These are phyloP conservation scores for Ascochyta clinopodiicola DNA, from an alignment of 2,329 filamentous ascomycete genomes.

Conservation along the genomic window DNA sequence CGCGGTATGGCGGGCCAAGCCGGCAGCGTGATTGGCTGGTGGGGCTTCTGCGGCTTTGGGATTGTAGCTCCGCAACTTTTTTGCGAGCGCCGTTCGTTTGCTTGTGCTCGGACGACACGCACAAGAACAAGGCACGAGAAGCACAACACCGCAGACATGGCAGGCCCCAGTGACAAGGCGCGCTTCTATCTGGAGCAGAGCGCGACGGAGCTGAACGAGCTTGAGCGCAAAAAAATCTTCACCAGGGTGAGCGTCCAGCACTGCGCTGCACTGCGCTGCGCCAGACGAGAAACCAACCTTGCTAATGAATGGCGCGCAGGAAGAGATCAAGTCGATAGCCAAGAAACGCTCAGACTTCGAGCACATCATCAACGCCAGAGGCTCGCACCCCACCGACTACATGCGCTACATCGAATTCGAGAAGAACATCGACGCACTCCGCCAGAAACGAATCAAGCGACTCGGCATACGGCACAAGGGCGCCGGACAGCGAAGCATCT, in stretches of 20 bases:
- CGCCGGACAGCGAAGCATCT: slow-evolving; percentile 79
- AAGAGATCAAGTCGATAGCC: slow-evolving; percentile 88
- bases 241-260: slow-evolving; percentile 63
- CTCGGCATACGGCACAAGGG: slow-evolving; percentile 76
- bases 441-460: slow-evolving; percentile 81
- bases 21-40: slow-evolving; percentile 22
- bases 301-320: slow-evolving; percentile 55
- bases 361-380: slow-evolving; percentile 84
- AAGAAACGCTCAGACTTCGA: slow-evolving; percentile 93
- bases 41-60: slow-evolving; percentile 13
- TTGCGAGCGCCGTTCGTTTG: slow-evolving; percentile 19
- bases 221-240: slow-evolving; percentile 91
- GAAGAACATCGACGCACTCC: slow-evolving; percentile 73
- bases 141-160: slow-evolving; percentile 62
- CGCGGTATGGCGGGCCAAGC: slow-evolving; percentile 26
- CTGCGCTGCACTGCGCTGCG: too few relatives aligned
- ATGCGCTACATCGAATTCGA: slow-evolving; percentile 80
- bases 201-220: slow-evolving; percentile 90
- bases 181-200: slow-evolving; percentile 93
- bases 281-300: not conserved
- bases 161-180: slow-evolving; percentile 88
- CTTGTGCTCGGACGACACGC: not conserved
- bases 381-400: slow-evolving; percentile 75
- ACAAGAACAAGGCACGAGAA: not conserved
- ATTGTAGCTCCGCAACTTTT: slow-evolving; percentile 28